These are phyloP conservation scores for Tolypocladium tropicale DNA, from an alignment of 2,329 filamentous ascomycete genomes.

Conservation along the genomic window DNA sequence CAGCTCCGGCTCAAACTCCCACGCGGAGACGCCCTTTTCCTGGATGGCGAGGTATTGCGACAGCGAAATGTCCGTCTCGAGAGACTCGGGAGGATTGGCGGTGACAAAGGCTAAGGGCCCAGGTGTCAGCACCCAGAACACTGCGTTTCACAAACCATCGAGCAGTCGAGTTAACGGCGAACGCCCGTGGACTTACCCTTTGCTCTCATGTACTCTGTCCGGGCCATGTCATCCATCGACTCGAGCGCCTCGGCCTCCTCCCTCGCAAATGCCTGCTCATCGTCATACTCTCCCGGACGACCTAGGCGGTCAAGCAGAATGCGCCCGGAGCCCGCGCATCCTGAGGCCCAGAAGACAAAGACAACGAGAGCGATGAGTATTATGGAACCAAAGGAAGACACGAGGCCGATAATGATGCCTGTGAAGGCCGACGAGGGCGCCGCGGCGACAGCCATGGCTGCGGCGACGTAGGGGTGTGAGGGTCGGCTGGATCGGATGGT, in stretches of 20 bases:
- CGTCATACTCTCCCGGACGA: constrained; percentile 90
- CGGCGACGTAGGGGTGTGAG: constrained; percentile 1
- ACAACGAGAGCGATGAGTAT: constrained; percentile 73
- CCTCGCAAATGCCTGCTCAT: constrained; percentile 86
- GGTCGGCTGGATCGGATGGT: background rate
- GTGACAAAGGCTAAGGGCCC: constrained; percentile 68
- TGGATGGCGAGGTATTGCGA: constrained; percentile 98
- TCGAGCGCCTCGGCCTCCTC: constrained; percentile 94
- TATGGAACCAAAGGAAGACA: constrained; percentile 89
- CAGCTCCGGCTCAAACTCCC: constrained; percentile 98
- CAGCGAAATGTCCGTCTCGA: constrained; percentile 92
- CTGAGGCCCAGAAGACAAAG: constrained; percentile 79
- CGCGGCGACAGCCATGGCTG: constrained; percentile 18
- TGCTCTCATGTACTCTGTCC: constrained; percentile 83
- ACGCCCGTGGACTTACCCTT: constrained; percentile 58
- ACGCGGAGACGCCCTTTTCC: constrained; percentile 98
- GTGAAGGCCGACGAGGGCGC: constrained; percentile 40
- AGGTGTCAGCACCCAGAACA: background rate
- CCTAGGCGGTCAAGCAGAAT: constrained; percentile 92
- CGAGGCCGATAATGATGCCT: constrained; percentile 87
- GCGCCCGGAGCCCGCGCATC: constrained; percentile 63
- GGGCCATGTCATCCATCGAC: constrained; percentile 86
- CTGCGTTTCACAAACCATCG: background rate
- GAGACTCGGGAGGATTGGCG: constrained; percentile 87
- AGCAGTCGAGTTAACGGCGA: background rate